phyloP scores from a whole-genome alignment of 23 red algal species.

The Cyanidiococcus yangmingshanensis region DNA sequence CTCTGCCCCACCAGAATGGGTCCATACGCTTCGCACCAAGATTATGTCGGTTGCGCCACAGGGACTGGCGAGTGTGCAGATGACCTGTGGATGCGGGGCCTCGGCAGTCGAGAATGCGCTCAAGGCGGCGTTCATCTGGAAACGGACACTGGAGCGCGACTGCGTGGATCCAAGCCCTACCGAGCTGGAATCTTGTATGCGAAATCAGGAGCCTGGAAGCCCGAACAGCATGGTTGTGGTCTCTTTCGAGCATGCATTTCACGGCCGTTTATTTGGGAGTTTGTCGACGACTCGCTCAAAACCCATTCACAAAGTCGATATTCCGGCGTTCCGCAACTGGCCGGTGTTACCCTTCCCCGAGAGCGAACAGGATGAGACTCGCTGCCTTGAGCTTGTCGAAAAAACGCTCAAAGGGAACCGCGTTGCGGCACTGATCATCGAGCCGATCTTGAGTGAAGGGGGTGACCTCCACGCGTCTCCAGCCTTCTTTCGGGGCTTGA shows the following conservation, averaged over 20 bases:
- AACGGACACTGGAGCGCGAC: conserved; percentile 21
- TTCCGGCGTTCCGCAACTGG: conserved; percentile 15
- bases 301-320: conserved; percentile 29
- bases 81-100: conserved; percentile 29
- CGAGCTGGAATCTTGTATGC: conserved; percentile 18
- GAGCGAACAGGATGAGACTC: neutral
- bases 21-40: neutral
- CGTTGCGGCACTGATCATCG: conserved; percentile 18
- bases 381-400: conserved; percentile 1
- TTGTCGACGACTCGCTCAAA: conserved; percentile 30
- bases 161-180: neutral
- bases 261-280: conserved; percentile 24
- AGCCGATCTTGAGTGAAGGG: conserved; percentile 34
- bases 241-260: conserved; percentile 26
- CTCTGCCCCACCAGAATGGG: conserved; percentile 27
- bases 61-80: conserved; percentile 18
- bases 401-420: neutral
- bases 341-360: neutral
- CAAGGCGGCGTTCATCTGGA: conserved; percentile 33
- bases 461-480: conserved; percentile 24
- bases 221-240: conserved; percentile 13
- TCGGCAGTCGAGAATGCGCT: conserved; percentile 30
- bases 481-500: conserved; percentile 22
- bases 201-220: conserved; percentile 23
- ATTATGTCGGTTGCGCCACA: conserved; percentile 21